Evolutionary conservation across 2,329 filamentous ascomycete genomes (phyloP).

Genomic region (Periconia macrospinosa): DNA sequence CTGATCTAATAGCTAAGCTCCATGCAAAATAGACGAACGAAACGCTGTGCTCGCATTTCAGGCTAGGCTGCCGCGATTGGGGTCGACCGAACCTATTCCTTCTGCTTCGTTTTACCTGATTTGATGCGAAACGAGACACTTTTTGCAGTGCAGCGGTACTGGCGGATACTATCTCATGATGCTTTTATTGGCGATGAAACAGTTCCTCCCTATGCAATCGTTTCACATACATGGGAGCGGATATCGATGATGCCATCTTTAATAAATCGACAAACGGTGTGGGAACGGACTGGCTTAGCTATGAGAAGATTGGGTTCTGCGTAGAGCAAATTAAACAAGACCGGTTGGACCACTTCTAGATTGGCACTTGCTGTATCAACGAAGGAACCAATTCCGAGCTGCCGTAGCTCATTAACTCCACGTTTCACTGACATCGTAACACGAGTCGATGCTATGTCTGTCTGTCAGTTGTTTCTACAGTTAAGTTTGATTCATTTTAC

Average conservation of each 20-base stretch:
- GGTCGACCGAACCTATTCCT: neutral
- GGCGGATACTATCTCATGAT: neutral
- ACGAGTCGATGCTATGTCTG: neutral
- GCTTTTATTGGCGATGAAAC: neutral
- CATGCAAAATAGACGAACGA: constrained; percentile 3
- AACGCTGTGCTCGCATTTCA: constrained; percentile 1
- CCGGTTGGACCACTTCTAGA: neutral
- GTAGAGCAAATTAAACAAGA: neutral
- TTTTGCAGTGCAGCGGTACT: constrained; percentile 1
- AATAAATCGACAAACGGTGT: neutral
- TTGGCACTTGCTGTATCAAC: constrained; percentile 1
- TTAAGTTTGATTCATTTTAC: neutral
- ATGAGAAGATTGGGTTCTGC: neutral
- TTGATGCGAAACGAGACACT: neutral
- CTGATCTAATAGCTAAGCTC: constrained; percentile 1
- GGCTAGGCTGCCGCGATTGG: constrained; percentile 2
- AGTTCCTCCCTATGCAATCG: neutral
- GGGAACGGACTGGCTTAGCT: neutral
- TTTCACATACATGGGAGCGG: no score
- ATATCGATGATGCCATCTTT: neutral
- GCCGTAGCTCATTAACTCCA: neutral
- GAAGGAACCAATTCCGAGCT: neutral
- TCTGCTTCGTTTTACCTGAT: neutral
- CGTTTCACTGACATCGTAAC: neutral
- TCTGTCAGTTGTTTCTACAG: neutral